A percentile compares a stretch with the other conserved stretches of the same genome.
phyloP scores from a whole-genome alignment of 2,329 filamentous ascomycete species.

The Colletotrichum musicola region DNA sequence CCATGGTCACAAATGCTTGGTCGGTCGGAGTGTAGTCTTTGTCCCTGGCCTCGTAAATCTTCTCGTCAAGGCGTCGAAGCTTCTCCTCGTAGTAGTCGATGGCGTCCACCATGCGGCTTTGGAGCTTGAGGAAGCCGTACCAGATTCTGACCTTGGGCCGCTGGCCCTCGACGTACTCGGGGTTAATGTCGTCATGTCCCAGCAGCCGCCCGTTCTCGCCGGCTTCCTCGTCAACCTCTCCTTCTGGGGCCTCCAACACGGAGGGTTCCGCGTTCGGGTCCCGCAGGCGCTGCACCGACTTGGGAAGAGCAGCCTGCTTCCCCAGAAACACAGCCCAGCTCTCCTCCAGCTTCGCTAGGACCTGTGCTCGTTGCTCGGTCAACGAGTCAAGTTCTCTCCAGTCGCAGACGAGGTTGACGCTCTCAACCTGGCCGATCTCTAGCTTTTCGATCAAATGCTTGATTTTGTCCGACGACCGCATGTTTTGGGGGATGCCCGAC shows the following conservation, averaged over 20 bases:
- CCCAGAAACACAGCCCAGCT: slow-evolving; percentile 85
- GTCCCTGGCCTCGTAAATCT: slow-evolving; percentile 76
- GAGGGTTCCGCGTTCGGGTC: slow-evolving; percentile 41
- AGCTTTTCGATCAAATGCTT: slow-evolving; percentile 89
- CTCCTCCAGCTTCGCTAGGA: slow-evolving; percentile 82
- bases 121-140: slow-evolving; percentile 81
- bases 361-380: slow-evolving; percentile 73
- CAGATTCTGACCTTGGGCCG: slow-evolving; percentile 80
- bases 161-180: slow-evolving; percentile 54
- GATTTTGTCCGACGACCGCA: slow-evolving; percentile 85
- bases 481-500: slow-evolving; percentile 84
- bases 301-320: slow-evolving; percentile 56
- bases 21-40: slow-evolving; percentile 84
- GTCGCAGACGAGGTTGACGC: slow-evolving; percentile 85
- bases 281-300: slow-evolving; percentile 48
- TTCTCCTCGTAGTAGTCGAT: slow-evolving; percentile 96
- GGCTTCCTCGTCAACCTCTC: slow-evolving; percentile 58
- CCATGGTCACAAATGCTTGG: slow-evolving; percentile 96
- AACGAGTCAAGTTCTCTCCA: slow-evolving; percentile 86
- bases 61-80: slow-evolving; percentile 81
- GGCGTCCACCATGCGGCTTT: slow-evolving; percentile 82
- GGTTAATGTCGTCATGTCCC: slow-evolving; percentile 41
- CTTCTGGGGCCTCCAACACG: slow-evolving; percentile 34
- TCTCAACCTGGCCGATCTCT: slow-evolving; percentile 90
- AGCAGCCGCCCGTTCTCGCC: slow-evolving; percentile 73